Percentiles rank a stretch among this genome's conserved stretches.
Evolutionary conservation across 2,329 filamentous ascomycete genomes (phyloP).

Genomic region (Lecanoromycetidae sp.): DNA sequence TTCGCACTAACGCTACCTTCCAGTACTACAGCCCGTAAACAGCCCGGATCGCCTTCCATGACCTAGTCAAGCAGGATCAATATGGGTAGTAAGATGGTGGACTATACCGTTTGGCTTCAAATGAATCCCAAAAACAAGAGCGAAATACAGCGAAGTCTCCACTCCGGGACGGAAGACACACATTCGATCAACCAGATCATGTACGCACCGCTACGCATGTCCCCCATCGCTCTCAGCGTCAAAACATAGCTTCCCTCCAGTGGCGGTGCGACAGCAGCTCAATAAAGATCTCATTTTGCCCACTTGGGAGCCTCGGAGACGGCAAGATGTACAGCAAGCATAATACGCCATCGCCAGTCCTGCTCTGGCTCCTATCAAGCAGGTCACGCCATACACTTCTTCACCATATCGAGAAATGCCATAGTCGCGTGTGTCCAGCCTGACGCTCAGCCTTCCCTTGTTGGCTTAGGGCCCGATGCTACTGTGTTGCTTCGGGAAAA

Average conservation of each 20-base stretch:
- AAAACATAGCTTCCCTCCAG: constrained; percentile 1
- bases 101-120: neutral
- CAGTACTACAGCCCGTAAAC: neutral
- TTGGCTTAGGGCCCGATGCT: neutral
- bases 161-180: neutral
- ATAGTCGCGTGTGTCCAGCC: no score
- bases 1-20: neutral
- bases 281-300: no score
- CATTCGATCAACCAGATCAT: neutral
- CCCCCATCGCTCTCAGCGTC: neutral
- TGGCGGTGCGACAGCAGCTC: neutral
- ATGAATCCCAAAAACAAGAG: neutral
- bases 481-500: neutral
- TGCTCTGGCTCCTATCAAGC: no score
- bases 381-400: no score
- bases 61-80: neutral
- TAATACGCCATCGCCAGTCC: no score
- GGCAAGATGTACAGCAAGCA: no score
- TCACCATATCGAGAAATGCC: no score
- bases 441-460: neutral
- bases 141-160: neutral
- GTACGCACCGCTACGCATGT: neutral
- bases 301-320: no score
- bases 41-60: neutral
- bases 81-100: neutral